A percentile compares a stretch with the other conserved stretches of the same genome.
Evolutionary conservation across 2,329 filamentous ascomycete species (phyloP).

Genomic region (Neurospora sp.): DNA sequence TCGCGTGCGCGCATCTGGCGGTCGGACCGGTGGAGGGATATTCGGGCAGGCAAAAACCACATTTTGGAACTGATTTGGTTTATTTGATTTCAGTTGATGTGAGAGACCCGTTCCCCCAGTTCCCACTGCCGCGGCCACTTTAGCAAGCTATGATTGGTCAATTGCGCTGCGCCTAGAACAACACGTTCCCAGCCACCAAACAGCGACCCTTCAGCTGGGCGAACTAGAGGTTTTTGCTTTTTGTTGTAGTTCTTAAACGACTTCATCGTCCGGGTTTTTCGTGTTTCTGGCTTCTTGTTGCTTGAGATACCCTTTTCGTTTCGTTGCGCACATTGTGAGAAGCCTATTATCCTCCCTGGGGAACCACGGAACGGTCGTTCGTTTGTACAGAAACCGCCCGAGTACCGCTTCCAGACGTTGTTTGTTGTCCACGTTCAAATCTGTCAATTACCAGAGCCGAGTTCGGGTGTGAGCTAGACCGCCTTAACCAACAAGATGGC

Average conservation of each 20-base stretch:
- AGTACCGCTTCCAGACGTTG: not conserved
- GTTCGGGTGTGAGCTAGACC: not conserved
- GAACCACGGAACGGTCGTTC: not conserved
- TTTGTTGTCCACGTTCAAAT: not conserved
- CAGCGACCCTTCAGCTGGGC: not conserved
- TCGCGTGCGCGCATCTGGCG: not conserved
- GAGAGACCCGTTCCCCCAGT: not conserved
- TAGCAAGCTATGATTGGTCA: not conserved
- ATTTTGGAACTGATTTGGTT: not conserved
- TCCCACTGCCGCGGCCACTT: not conserved
- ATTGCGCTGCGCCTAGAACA: not conserved
- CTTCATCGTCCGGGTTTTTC: not conserved
- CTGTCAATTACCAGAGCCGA: not conserved
- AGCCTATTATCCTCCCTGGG: not conserved
- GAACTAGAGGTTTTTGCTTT: not conserved
- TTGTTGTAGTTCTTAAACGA: not conserved
- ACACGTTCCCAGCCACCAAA: not conserved
- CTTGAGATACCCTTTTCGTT: not conserved
- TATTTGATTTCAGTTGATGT: not conserved
- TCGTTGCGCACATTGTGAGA: not conserved
- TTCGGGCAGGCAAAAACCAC: not conserved
- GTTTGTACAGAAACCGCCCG: not conserved
- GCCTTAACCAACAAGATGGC: conserved; percentile 8
- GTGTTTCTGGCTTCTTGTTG: not conserved
- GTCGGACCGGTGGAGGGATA: not conserved